phyloP scores from a whole-genome alignment of 116 monocot genomes.

The Phalaenopsis hybrid region DNA sequence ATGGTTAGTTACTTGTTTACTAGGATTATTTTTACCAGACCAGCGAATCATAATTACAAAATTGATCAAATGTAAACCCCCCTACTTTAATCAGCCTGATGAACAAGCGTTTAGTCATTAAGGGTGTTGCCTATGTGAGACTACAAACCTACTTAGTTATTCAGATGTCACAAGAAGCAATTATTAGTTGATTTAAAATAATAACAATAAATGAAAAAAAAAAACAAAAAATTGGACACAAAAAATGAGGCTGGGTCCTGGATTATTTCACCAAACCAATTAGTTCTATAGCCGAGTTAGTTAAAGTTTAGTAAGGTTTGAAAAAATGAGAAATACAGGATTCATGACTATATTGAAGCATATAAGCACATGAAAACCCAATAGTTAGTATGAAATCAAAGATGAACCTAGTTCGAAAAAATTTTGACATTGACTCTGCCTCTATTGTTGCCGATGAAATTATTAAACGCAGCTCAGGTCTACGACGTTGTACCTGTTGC shows the following conservation, averaged over 20 bases:
- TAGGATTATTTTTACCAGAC: too few species aligned
- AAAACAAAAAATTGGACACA: too few species aligned
- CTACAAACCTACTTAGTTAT: not conserved
- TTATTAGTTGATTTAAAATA: not conserved
- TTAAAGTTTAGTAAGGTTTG: too few species aligned
- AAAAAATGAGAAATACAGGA: not conserved
- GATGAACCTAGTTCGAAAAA: constrained; percentile 63
- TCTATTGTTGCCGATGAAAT: constrained; percentile 99
- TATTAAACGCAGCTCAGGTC: constrained; percentile 81
- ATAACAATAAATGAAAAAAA: too few species aligned
- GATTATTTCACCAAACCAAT: not conserved
- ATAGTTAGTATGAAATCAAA: not conserved
- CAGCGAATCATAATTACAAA: not conserved
- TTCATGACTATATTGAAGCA: not conserved
- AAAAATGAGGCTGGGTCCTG: not conserved
- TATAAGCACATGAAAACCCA: not conserved
- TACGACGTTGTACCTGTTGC: constrained; percentile 79
- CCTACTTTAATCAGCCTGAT: not conserved
- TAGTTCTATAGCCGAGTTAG: not conserved
- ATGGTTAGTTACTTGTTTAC: too few species aligned
- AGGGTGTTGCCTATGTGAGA: not conserved
- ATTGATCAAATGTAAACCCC: not conserved
- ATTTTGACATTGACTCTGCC: constrained; percentile 85
- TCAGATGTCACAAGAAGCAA: not conserved
- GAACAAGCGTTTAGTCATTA: not conserved